Percentiles rank a stretch among this genome's conserved stretches.
phyloP scores from a whole-genome alignment of 2,329 filamentous ascomycete genomes.

The Ascochyta pisi region DNA sequence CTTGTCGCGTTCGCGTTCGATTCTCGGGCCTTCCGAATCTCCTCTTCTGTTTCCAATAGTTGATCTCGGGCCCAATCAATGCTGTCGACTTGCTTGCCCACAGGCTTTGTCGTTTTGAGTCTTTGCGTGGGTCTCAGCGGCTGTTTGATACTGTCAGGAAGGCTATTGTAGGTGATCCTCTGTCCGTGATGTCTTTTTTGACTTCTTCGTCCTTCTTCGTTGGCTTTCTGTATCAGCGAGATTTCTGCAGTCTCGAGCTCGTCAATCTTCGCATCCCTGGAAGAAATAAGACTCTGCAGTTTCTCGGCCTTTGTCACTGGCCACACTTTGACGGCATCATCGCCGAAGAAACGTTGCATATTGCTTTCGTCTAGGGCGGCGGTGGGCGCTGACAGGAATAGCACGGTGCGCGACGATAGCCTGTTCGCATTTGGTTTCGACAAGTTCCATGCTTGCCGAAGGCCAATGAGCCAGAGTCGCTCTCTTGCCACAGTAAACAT shows the following conservation, averaged over 20 bases:
- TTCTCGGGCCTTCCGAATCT: constrained; percentile 72
- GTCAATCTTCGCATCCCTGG: constrained; percentile 80
- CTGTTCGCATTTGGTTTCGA: constrained; percentile 84
- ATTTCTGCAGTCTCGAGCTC: constrained; percentile 88
- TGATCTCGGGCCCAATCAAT: constrained; percentile 88
- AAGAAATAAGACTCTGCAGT: constrained; percentile 79
- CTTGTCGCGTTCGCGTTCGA: constrained; percentile 64
- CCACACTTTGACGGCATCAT: constrained; percentile 84
- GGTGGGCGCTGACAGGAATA: constrained; percentile 84
- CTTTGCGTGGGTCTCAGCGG: constrained; percentile 55
- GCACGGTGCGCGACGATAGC: constrained; percentile 86
- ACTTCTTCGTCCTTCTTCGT: constrained; percentile 72
- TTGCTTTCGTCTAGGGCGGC: constrained; percentile 79
- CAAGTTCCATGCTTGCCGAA: constrained; percentile 90
- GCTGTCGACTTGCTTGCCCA: constrained; percentile 90
- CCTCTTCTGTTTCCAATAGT: constrained; percentile 75
- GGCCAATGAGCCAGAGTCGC: constrained; percentile 87
- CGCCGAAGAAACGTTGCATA: constrained; percentile 79
- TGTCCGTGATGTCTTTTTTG: constrained; percentile 60
- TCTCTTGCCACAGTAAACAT: constrained; percentile 89
- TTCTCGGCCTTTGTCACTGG: constrained; percentile 78
- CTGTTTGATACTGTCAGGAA: constrained; percentile 66
- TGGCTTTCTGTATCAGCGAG: constrained; percentile 80
- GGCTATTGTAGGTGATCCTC: constrained; percentile 59
- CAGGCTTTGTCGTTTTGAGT: constrained; percentile 54